Evolutionary conservation across 805 yeast genomes (phyloP).

Genomic region (Starmerella ratchasimensis): DNA sequence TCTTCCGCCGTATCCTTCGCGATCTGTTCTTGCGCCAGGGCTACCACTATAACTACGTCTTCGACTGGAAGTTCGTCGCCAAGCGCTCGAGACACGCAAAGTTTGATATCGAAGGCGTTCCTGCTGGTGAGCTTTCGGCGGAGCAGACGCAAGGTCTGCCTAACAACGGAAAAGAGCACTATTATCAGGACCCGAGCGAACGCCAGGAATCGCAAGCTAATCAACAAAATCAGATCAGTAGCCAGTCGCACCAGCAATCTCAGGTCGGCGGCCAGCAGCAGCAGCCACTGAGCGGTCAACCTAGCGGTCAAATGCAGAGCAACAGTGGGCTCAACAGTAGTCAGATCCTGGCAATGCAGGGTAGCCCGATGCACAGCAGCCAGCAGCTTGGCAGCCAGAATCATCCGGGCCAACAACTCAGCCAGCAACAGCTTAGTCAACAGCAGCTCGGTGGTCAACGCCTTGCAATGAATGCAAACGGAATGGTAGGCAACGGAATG

Average conservation of each 20-base stretch:
- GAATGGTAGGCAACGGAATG: too few species aligned
- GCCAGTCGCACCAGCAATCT: neutral
- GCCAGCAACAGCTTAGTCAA: too few species aligned
- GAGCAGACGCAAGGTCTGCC: slow-evolving; percentile 7
- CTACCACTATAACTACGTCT: slow-evolving; percentile 82
- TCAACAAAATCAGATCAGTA: neutral
- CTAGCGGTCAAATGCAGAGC: neutral
- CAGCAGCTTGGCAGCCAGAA: too few species aligned
- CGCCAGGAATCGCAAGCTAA: neutral
- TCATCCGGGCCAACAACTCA: too few species aligned
- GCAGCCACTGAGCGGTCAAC: too few species aligned
- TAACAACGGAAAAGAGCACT: slow-evolving; percentile 11
- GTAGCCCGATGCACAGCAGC: too few species aligned
- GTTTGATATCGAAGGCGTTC: neutral
- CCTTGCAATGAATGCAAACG: too few species aligned
- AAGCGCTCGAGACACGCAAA: slow-evolving; percentile 10
- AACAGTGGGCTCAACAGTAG: too few species aligned
- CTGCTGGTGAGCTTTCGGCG: neutral
- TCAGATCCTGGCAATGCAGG: too few species aligned
- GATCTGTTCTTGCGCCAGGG: slow-evolving; percentile 80
- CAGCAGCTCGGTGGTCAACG: too few species aligned
- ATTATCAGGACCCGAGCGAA: slow-evolving; percentile 9
- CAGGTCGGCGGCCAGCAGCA: neutral
- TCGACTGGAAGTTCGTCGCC: slow-evolving; percentile 59
- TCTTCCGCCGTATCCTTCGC: slow-evolving; percentile 74